Evolutionary conservation across 306 rosid genomes (phyloP).

Genomic region (Inga oerstediana): DNA sequence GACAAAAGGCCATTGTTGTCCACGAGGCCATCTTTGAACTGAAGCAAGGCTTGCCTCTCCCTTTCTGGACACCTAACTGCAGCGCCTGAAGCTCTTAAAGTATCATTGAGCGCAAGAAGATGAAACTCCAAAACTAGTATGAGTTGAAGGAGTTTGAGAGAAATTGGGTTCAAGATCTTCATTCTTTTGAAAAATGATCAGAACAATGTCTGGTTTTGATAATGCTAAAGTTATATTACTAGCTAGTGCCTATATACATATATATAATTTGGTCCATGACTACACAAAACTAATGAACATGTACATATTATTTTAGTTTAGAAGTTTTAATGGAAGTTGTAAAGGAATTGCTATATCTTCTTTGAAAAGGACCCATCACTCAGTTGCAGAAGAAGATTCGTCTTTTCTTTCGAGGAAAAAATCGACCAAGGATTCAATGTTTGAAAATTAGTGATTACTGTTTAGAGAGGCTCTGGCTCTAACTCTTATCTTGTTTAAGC

Average conservation of each 20-base stretch:
- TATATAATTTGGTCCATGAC: no score
- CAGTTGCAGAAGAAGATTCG: background rate
- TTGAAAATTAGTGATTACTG: no score
- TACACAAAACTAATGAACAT: background rate
- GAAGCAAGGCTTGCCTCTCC: conserved; percentile 28
- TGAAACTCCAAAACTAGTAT: background rate
- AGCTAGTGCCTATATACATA: background rate
- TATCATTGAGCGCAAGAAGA: background rate
- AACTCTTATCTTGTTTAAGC: background rate
- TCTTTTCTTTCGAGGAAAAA: no score
- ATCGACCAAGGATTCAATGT: no score
- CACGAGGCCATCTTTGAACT: conserved; percentile 15
- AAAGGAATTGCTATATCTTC: background rate
- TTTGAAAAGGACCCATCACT: background rate
- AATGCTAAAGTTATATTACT: background rate
- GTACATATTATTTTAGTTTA: background rate
- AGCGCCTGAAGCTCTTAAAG: background rate
- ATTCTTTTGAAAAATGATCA: background rate
- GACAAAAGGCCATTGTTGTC: background rate
- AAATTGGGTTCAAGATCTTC: background rate
- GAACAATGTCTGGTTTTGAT: background rate
- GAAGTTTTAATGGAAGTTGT: background rate
- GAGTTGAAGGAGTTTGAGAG: background rate
- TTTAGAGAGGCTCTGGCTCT: background rate
- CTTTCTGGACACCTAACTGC: conserved; percentile 13